phyloP scores from a whole-genome alignment of 2,329 filamentous ascomycete species.

The Aureobasidium sp. region DNA sequence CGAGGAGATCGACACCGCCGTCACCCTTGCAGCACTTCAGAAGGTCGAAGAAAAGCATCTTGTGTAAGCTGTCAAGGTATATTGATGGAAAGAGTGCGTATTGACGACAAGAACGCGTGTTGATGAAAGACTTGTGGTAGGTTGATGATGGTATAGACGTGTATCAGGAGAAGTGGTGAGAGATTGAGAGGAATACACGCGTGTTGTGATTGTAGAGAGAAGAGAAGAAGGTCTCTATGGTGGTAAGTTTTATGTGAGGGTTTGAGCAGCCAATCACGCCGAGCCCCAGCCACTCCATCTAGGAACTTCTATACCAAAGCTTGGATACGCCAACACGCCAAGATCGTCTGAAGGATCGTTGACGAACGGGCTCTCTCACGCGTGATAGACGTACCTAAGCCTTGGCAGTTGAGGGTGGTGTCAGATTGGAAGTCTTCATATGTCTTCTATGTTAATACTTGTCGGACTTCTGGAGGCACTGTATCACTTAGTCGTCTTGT shows the following conservation, averaged over 20 bases:
- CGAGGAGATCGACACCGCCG: neutral
- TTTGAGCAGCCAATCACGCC: neutral
- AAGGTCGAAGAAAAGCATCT: neutral
- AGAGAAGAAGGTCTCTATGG: neutral
- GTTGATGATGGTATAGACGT: neutral
- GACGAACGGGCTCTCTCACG: neutral
- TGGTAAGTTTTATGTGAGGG: neutral
- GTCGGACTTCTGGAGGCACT: no score
- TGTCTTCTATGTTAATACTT: neutral
- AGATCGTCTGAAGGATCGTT: no score
- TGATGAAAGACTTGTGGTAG: neutral
- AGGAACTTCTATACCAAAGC: neutral
- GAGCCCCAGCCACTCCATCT: neutral
- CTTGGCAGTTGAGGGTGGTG: neutral
- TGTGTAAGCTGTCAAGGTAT: neutral
- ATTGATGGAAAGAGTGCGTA: neutral
- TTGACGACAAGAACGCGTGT: neutral
- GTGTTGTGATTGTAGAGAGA: neutral
- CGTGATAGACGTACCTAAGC: neutral
- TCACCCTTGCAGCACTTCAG: neutral
- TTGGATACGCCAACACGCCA: neutral
- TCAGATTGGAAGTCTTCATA: neutral
- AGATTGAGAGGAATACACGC: neutral
- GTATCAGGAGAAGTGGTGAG: neutral
- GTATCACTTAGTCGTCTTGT: no score